Percentiles rank a stretch among this genome's conserved stretches.
Evolutionary conservation across 2,329 filamentous ascomycete species (phyloP).

Genomic region (Monilinia vaccinii-corymbosi): DNA sequence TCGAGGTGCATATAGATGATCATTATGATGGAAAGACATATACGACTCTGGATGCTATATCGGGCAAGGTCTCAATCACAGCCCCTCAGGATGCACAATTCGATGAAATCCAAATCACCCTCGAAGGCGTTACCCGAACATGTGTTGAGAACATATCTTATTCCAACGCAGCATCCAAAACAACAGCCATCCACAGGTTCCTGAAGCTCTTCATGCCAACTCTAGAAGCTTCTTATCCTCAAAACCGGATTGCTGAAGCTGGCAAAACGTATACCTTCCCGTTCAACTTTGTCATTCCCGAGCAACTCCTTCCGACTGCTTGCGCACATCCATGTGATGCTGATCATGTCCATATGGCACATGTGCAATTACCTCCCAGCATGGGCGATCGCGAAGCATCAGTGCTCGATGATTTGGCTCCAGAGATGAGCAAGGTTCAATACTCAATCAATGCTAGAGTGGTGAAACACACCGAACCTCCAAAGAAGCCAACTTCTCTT

Average conservation of each 20-base stretch:
- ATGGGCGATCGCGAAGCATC: slow-evolving; percentile 23
- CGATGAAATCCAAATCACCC: slow-evolving; percentile 27
- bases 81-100: slow-evolving; percentile 25
- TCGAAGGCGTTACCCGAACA: slow-evolving; percentile 26
- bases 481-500: slow-evolving; percentile 19
- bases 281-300: slow-evolving; percentile 29
- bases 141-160: slow-evolving; percentile 26
- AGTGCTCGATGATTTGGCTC: slow-evolving; percentile 23
- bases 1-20: slow-evolving; percentile 25
- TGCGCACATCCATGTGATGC: slow-evolving; percentile 21
- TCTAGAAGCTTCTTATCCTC: slow-evolving; percentile 23
- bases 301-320: slow-evolving; percentile 25
- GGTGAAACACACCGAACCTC: slow-evolving; percentile 18
- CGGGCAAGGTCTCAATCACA: slow-evolving; percentile 24
- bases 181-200: slow-evolving; percentile 26
- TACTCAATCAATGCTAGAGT: slow-evolving; percentile 27
- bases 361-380: slow-evolving; percentile 27
- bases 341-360: slow-evolving; percentile 26
- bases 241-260: slow-evolving; percentile 25
- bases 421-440: slow-evolving; percentile 25
- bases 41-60: slow-evolving; percentile 26
- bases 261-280: slow-evolving; percentile 26
- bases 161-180: slow-evolving; percentile 17
- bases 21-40: slow-evolving; percentile 24
- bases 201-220: slow-evolving; percentile 30